Percentiles rank a stretch among this genome's conserved stretches.
These are phyloP conservation scores for Scytalidium lignicola DNA, from an alignment of 2,329 filamentous ascomycete species.

Conservation along the genomic window DNA sequence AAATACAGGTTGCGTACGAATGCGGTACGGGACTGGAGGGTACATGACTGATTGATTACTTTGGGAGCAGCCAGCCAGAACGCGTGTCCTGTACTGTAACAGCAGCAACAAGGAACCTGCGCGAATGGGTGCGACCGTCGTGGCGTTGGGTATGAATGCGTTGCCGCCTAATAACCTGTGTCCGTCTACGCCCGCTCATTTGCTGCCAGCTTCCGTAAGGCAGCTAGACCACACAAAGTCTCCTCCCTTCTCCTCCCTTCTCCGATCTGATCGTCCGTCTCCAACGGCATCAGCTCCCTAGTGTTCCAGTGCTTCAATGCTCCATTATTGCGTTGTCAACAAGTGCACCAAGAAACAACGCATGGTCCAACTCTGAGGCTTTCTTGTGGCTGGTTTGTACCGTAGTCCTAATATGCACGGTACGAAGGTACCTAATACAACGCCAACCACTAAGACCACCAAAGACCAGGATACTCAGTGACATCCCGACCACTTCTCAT, in stretches of 20 bases:
- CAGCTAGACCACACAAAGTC: background rate
- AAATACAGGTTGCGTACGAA: too few species aligned
- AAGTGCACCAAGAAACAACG: too few species aligned
- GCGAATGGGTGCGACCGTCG: slow-evolving; percentile 11
- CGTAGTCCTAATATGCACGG: too few species aligned
- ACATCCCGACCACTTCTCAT: background rate
- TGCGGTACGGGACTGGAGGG: too few species aligned
- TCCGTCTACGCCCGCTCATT: slow-evolving; percentile 10
- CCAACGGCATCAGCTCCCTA: too few species aligned
- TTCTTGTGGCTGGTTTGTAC: too few species aligned
- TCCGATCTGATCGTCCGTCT: background rate
- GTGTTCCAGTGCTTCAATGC: too few species aligned
- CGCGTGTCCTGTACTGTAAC: background rate
- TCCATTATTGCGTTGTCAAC: too few species aligned
- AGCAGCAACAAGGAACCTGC: slow-evolving; percentile 1
- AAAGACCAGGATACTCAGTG: background rate
- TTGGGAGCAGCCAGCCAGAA: slow-evolving; percentile 10
- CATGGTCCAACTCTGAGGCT: too few species aligned
- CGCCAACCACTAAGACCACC: too few species aligned
- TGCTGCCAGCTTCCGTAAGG: slow-evolving; percentile 10
- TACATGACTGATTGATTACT: slow-evolving; percentile 9
- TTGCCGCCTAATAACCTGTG: slow-evolving; percentile 29
- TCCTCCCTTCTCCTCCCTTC: background rate
- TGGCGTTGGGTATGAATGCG: slow-evolving; percentile 42
- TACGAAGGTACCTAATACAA: too few species aligned